Percentiles rank a stretch among this genome's conserved stretches.
Conservation (phyloP, 768 basidiomycete species). For the Fistulinella prunicolor region DNA sequence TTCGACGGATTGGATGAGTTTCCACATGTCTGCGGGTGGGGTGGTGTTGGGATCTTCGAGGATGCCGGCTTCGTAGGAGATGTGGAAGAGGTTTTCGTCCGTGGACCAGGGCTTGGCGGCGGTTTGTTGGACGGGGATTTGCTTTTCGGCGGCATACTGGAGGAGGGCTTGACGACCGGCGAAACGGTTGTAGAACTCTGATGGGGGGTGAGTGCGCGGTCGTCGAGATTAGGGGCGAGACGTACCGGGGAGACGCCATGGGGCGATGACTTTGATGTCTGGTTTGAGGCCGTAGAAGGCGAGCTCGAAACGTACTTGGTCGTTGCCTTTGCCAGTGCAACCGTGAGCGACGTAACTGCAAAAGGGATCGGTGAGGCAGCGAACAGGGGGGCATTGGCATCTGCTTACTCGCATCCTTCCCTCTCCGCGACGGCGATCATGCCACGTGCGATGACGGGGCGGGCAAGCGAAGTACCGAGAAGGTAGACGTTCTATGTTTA, state of each 20-base stretch:
- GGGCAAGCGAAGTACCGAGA: conserved; percentile 94
- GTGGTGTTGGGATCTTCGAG: conserved; percentile 95
- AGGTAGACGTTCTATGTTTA: conserved; percentile 84
- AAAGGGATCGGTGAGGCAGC: background rate
- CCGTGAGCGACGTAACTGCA: conserved; percentile 92
- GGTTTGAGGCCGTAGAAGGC: conserved; percentile 99
- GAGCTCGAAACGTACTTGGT: conserved; percentile 98
- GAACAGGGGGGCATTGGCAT: background rate
- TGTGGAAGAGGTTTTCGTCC: conserved; percentile 99
- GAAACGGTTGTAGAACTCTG: conserved; percentile 97
- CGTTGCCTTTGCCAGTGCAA: conserved; percentile 99
- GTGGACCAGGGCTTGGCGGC: conserved; percentile 98
- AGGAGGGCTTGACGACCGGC: conserved; percentile 93
- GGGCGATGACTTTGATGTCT: conserved; percentile 97
- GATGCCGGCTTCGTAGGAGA: conserved; percentile 99
- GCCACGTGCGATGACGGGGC: conserved; percentile 97
- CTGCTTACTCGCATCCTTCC: conserved; percentile 91
- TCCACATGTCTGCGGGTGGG: conserved; percentile 98
- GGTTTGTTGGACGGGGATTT: conserved; percentile 93
- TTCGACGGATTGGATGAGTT: conserved; percentile 83
- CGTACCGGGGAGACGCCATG: conserved; percentile 92
- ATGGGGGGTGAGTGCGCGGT: background rate
- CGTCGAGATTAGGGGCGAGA: background rate
- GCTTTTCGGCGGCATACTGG: conserved; percentile 79
- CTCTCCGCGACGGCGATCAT: conserved; percentile 92